Evolutionary conservation across 192 early-diverging fungal species (phyloP).

Genomic region (Coemansia erecta): DNA sequence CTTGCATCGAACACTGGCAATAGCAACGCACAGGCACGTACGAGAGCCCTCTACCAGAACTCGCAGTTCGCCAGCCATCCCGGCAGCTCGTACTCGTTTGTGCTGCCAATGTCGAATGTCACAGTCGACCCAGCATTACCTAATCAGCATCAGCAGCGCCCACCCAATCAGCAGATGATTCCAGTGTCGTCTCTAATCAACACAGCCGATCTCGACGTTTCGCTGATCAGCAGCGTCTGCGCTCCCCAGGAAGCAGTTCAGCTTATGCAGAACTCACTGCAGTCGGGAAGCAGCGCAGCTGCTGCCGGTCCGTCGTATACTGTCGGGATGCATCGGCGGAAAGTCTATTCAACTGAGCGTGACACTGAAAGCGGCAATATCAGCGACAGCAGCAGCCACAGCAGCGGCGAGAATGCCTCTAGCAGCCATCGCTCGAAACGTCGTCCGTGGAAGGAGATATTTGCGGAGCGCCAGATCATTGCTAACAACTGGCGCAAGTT

Average conservation of each 20-base stretch:
- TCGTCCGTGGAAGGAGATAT: slow-evolving; percentile 94
- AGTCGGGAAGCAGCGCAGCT: not conserved
- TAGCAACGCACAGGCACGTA: slow-evolving; percentile 4
- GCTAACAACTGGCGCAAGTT: slow-evolving; percentile 93
- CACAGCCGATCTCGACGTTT: slow-evolving; percentile 23
- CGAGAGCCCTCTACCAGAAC: slow-evolving; percentile 3
- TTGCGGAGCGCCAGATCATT: slow-evolving; percentile 86
- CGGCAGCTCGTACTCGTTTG: slow-evolving; percentile 18
- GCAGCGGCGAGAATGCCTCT: not conserved
- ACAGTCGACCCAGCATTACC: slow-evolving; percentile 16
- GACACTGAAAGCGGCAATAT: slow-evolving; percentile 22
- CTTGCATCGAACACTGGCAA: slow-evolving; percentile 20
- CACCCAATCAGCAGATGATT: slow-evolving; percentile 19
- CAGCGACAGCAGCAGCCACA: slow-evolving; percentile 40
- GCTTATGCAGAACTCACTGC: slow-evolving; percentile 24
- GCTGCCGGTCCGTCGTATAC: not conserved
- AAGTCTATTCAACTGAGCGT: not conserved
- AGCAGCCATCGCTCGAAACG: slow-evolving; percentile 23
- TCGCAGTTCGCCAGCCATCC: not conserved
- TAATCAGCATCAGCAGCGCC: slow-evolving; percentile 16
- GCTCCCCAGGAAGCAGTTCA: slow-evolving; percentile 37
- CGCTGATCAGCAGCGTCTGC: slow-evolving; percentile 49
- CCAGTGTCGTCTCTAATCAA: slow-evolving; percentile 52
- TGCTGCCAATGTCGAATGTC: slow-evolving; percentile 19
- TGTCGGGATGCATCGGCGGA: not conserved